These are phyloP conservation scores for Scutellaria minor DNA, from an alignment of 257 asterid genomes.

Conservation along the genomic window DNA sequence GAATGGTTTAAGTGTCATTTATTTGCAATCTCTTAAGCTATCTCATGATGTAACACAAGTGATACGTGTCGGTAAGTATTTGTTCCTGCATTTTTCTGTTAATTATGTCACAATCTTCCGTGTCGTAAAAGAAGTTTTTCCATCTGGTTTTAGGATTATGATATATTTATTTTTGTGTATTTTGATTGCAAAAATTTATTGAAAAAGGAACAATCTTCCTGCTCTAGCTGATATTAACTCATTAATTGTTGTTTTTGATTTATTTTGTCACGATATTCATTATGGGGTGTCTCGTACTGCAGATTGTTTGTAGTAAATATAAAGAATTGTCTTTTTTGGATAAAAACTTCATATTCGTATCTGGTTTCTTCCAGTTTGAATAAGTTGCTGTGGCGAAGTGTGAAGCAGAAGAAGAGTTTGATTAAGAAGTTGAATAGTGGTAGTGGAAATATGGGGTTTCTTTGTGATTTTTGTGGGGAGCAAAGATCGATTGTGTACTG, in stretches of 20 bases:
- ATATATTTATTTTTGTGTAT: not conserved
- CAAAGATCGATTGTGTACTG: conserved; percentile 77
- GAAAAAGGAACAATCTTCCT: not conserved
- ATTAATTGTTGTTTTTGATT: conserved; percentile 10
- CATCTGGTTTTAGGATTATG: conserved; percentile 4
- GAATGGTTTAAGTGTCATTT: conserved; percentile 30
- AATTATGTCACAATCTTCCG: conserved; percentile 23
- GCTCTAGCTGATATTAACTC: not conserved
- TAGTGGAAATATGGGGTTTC: conserved; percentile 61
- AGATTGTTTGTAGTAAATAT: conserved; percentile 28
- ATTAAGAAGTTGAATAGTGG: conserved; percentile 1
- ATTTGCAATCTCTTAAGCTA: conserved; percentile 28
- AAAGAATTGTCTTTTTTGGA: conserved; percentile 1
- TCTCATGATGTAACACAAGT: conserved; percentile 11
- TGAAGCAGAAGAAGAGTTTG: conserved; percentile 14
- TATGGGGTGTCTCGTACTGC: conserved; percentile 28
- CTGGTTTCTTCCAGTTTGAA: conserved; percentile 26
- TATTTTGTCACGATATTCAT: conserved; percentile 2
- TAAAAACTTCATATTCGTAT: not conserved
- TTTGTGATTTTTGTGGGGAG: conserved; percentile 85
- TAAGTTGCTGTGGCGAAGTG: conserved; percentile 18
- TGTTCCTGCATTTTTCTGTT: conserved; percentile 25
- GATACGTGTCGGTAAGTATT: conserved; percentile 27
- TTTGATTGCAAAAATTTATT: not conserved
- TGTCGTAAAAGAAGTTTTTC: conserved; percentile 31